phyloP scores from a whole-genome alignment of 345 rosid genomes.

The Xanthoceras sorbifolium region DNA sequence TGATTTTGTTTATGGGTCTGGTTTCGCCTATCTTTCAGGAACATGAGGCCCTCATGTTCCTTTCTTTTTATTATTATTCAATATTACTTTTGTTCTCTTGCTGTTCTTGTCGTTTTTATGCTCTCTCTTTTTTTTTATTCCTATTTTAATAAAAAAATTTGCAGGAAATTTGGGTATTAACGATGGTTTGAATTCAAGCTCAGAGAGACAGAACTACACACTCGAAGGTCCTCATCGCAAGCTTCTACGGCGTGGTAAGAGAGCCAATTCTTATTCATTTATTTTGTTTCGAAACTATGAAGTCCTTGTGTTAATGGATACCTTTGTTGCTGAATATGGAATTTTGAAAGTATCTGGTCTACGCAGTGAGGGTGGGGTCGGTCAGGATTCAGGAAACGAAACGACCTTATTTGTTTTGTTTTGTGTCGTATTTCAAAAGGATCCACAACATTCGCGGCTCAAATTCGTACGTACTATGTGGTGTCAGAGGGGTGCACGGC shows the following conservation, averaged over 20 bases:
- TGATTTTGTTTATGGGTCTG: neutral
- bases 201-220: constrained; percentile 10
- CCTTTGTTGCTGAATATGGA: neutral
- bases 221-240: constrained; percentile 47
- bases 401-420: constrained; percentile 1
- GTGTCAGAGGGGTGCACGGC: constrained; percentile 50
- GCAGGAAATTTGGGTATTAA: constrained; percentile 14
- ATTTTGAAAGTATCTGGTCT: no score
- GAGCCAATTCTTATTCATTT: neutral
- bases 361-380: neutral
- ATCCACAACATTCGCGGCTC: no score
- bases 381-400: constrained; percentile 9
- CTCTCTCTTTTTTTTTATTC: neutral
- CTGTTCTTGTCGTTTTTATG: constrained; percentile 9
- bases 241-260: constrained; percentile 48
- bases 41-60: constrained; percentile 19
- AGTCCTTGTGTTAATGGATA: no score
- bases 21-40: constrained; percentile 22
- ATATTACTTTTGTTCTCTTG: constrained; percentile 10
- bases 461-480: constrained; percentile 31
- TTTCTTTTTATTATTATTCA: neutral
- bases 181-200: constrained; percentile 6
- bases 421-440: neutral
- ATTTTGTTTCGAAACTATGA: no score
- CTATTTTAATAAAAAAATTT: constrained; percentile 8